These are phyloP conservation scores for Canariomyces notabilis DNA, from an alignment of 2,329 filamentous ascomycete genomes.

Conservation along the genomic window DNA sequence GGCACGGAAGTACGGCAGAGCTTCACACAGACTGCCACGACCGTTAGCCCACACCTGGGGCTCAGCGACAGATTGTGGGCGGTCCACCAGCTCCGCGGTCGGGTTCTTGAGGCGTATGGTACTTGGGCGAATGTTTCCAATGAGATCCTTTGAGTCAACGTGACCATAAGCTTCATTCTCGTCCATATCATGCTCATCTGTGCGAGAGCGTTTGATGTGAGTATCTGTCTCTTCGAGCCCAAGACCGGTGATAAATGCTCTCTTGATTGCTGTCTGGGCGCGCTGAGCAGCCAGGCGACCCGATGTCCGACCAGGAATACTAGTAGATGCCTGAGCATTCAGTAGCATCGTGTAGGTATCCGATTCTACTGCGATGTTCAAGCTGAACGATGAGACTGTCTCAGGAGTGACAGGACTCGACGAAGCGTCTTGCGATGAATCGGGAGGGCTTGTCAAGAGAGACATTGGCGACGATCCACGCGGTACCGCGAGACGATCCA, in stretches of 20 bases:
- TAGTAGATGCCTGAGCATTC: not conserved
- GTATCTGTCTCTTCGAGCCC: not conserved
- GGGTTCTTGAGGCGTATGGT: too few species aligned
- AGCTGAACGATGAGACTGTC: not conserved
- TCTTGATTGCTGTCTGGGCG: constrained; percentile 5
- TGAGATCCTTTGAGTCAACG: not conserved
- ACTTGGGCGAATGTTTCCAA: not conserved
- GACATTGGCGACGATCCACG: not conserved
- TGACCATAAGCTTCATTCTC: not conserved
- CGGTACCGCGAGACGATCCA: not conserved
- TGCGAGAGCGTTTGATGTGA: constrained; percentile 1
- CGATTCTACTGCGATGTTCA: not conserved
- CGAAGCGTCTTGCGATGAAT: not conserved
- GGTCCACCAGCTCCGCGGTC: not conserved
- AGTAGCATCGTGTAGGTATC: not conserved
- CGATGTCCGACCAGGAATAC: not conserved
- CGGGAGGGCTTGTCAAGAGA: not conserved
- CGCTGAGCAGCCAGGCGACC: constrained; percentile 4
- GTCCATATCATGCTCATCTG: too few species aligned
- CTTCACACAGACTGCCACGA: constrained; percentile 58
- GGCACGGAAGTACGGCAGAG: constrained; percentile 56
- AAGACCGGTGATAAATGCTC: not conserved
- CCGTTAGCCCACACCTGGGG: constrained; percentile 48
- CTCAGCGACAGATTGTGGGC: not conserved
- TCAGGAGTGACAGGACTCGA: not conserved